These are phyloP conservation scores for Marasmius oreades DNA, from an alignment of 1,284 basidiomycete genomes.

Conservation along the genomic window DNA sequence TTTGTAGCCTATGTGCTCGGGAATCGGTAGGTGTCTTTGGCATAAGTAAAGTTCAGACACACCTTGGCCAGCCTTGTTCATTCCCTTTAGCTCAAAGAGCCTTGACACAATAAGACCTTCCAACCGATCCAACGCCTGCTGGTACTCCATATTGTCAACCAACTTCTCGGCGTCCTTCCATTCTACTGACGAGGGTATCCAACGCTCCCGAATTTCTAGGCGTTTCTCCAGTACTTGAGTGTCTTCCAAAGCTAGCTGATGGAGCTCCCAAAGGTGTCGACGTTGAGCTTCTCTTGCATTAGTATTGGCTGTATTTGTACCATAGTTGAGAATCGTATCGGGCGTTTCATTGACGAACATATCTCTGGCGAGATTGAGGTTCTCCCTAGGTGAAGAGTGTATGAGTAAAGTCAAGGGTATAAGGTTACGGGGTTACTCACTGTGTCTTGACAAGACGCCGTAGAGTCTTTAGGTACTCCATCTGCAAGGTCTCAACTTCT, in stretches of 20 bases:
- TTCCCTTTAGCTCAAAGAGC: slow-evolving; percentile 1
- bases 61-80: neutral
- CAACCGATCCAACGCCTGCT: slow-evolving; percentile 5
- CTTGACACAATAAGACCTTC: too few relatives aligned
- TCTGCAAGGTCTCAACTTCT: too few relatives aligned
- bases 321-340: too few relatives aligned
- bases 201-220: neutral
- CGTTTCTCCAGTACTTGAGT: neutral
- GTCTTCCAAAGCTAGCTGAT: neutral
- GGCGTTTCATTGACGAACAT: too few relatives aligned
- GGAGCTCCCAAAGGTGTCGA: neutral
- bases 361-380: neutral
- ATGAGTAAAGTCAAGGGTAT: too few relatives aligned
- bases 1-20: slow-evolving; percentile 9
- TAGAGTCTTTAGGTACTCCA: too few relatives aligned
- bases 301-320: too few relatives aligned
- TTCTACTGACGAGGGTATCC: neutral
- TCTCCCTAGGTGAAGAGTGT: too few relatives aligned
- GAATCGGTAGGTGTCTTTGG: neutral
- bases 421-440: too few relatives aligned
- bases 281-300: too few relatives aligned
- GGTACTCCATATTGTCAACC: neutral
- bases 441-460: too few relatives aligned
- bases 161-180: neutral
- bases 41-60: neutral